phyloP scores from a whole-genome alignment of 1,139 yeast genomes.

The Pichia sp. region DNA sequence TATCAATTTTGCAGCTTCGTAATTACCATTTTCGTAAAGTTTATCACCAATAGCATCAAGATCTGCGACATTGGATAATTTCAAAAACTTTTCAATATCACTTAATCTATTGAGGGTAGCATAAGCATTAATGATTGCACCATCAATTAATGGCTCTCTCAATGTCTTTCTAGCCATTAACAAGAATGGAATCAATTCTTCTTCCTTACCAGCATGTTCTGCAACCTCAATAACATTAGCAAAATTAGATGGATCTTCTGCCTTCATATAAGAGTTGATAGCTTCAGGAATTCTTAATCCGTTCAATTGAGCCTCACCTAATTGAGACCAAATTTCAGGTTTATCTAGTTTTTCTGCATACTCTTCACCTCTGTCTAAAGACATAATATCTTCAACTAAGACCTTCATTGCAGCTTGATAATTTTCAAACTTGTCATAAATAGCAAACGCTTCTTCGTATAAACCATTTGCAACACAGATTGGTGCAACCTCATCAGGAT shows the following conservation, averaged over 20 bases:
- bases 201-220: slow-evolving; percentile 93
- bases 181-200: slow-evolving; percentile 80
- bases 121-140: slow-evolving; percentile 80
- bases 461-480: slow-evolving; percentile 84
- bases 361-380: slow-evolving; percentile 89
- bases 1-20: slow-evolving; percentile 87
- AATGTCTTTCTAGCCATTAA: slow-evolving; percentile 90
- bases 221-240: slow-evolving; percentile 92
- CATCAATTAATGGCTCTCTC: slow-evolving; percentile 90
- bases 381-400: slow-evolving; percentile 85
- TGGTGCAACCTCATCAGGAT: slow-evolving; percentile 90
- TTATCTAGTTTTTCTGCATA: slow-evolving; percentile 87
- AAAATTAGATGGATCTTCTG: slow-evolving; percentile 85
- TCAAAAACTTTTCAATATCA: slow-evolving; percentile 80
- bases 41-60: slow-evolving; percentile 89
- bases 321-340: slow-evolving; percentile 87
- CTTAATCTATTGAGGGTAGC: slow-evolving; percentile 69
- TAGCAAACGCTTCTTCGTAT: slow-evolving; percentile 90
- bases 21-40: slow-evolving; percentile 72
- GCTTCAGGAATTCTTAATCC: slow-evolving; percentile 93
- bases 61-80: slow-evolving; percentile 88
- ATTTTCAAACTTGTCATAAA: slow-evolving; percentile 78
- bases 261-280: slow-evolving; percentile 79
- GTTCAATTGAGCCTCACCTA: slow-evolving; percentile 93
- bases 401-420: slow-evolving; percentile 80